These are phyloP conservation scores for Setaria viridis DNA, from an alignment of 202 grass and related monocot species.

Conservation along the genomic window DNA sequence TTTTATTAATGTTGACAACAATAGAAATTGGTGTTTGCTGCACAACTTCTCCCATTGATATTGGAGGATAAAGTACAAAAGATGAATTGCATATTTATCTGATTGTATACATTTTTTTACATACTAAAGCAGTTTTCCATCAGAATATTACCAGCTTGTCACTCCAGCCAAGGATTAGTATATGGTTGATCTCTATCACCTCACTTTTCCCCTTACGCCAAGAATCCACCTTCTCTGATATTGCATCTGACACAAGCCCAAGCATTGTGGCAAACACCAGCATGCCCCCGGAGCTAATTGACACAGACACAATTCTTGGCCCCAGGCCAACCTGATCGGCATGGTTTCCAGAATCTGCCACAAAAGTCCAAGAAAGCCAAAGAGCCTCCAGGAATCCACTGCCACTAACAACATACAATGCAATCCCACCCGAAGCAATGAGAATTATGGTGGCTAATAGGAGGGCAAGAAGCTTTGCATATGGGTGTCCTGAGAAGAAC, in stretches of 20 bases:
- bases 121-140: slow-evolving; percentile 29
- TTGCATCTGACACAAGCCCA: slow-evolving; percentile 96
- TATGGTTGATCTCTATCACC: slow-evolving; percentile 97
- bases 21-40: slow-evolving; percentile 14
- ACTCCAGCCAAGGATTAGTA: slow-evolving; percentile 98
- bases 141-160: slow-evolving; percentile 86
- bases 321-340: slow-evolving; percentile 87
- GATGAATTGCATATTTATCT: not conserved
- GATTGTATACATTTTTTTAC: not conserved
- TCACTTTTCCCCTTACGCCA: slow-evolving; percentile 98
- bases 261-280: slow-evolving; percentile 98
- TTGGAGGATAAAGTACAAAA: slow-evolving; percentile 28
- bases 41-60: not conserved
- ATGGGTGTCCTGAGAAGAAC: slow-evolving; percentile 95
- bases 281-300: slow-evolving; percentile 93
- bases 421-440: slow-evolving; percentile 84
- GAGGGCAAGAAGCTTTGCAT: slow-evolving; percentile 92
- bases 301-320: slow-evolving; percentile 87
- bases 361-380: slow-evolving; percentile 99
- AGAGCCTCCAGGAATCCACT: slow-evolving; percentile 84
- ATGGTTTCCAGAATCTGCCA: slow-evolving; percentile 98
- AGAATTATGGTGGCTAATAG: slow-evolving; percentile 82
- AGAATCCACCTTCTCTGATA: slow-evolving; percentile 99
- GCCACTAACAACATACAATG: slow-evolving; percentile 71
- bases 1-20: not conserved